Evolutionary conservation across 768 basidiomycete genomes (phyloP).

Genomic region (Agaricus sinodeliciosus): DNA sequence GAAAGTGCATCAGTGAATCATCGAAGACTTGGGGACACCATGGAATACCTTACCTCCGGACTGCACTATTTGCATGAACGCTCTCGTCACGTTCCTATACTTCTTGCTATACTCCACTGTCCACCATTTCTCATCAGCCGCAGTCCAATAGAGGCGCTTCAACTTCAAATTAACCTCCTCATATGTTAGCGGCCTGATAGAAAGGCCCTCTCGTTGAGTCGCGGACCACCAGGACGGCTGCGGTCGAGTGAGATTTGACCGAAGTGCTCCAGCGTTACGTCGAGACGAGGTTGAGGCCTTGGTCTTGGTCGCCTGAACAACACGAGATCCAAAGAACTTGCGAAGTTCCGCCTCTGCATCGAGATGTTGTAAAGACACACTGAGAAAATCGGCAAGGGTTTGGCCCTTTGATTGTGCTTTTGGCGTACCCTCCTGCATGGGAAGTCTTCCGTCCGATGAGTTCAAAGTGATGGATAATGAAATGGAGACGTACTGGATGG

Average conservation of each 20-base stretch:
- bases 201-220: conserved; percentile 65
- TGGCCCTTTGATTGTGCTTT: conserved; percentile 23
- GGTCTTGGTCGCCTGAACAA: conserved; percentile 59
- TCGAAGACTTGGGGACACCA: not conserved
- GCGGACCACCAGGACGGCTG: conserved; percentile 71
- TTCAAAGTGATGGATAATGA: not conserved
- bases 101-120: conserved; percentile 71
- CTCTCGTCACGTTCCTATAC: conserved; percentile 75
- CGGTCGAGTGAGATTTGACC: conserved; percentile 75
- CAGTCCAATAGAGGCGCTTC: conserved; percentile 30
- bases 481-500: conserved; percentile 51
- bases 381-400: conserved; percentile 49
- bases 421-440: conserved; percentile 38
- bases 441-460: conserved; percentile 33
- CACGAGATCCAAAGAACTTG: conserved; percentile 90
- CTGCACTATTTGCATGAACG: conserved; percentile 76
- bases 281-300: conserved; percentile 24
- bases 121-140: conserved; percentile 7
- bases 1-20: not conserved
- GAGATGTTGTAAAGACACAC: conserved; percentile 76
- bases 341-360: conserved; percentile 89
- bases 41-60: conserved; percentile 59
- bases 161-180: conserved; percentile 45
- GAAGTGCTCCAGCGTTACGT: conserved; percentile 36
- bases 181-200: conserved; percentile 47